phyloP scores from a whole-genome alignment of 139 green algal species.

The Picochlorum sp. region DNA sequence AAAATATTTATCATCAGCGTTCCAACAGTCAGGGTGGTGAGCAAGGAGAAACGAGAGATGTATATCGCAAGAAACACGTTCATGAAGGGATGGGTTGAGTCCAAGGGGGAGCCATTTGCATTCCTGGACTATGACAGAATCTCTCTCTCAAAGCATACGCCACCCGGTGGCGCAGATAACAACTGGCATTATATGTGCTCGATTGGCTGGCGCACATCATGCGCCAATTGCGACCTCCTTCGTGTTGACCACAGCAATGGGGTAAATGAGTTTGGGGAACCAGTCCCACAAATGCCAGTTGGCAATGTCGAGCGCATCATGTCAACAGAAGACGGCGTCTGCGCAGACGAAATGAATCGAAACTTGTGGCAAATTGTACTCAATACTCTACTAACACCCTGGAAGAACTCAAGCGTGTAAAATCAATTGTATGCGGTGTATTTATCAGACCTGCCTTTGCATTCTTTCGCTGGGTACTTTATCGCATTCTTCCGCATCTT shows the following conservation, averaged over 20 bases:
- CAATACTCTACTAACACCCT: not conserved
- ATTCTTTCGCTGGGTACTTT: slow-evolving; percentile 54
- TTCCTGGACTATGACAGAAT: slow-evolving; percentile 9
- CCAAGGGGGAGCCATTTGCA: slow-evolving; percentile 6
- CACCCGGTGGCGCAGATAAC: slow-evolving; percentile 7
- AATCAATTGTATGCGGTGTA: slow-evolving; percentile 38
- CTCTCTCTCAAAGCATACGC: not conserved
- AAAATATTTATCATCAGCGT: slow-evolving; percentile 7
- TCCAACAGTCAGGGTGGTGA: not conserved
- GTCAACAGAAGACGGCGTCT: slow-evolving; percentile 15
- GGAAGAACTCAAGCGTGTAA: not conserved
- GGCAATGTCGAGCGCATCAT: slow-evolving; percentile 7
- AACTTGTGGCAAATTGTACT: slow-evolving; percentile 20
- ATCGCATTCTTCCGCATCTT: slow-evolving; percentile 47
- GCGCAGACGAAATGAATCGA: slow-evolving; percentile 15
- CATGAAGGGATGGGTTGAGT: slow-evolving; percentile 11
- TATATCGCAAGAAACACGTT: slow-evolving; percentile 1
- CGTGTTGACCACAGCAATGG: slow-evolving; percentile 8
- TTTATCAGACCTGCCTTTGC: slow-evolving; percentile 39
- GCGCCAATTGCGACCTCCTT: not conserved
- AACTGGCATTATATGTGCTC: slow-evolving; percentile 20
- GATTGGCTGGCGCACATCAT: slow-evolving; percentile 5
- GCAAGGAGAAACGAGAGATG: not conserved
- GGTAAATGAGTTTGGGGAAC: slow-evolving; percentile 5
- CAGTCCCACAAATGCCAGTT: slow-evolving; percentile 1